Base-by-base conservation (phyloP, 2,329 filamentous ascomycete genomes). In the Microcyclospora pomicola region DNA sequence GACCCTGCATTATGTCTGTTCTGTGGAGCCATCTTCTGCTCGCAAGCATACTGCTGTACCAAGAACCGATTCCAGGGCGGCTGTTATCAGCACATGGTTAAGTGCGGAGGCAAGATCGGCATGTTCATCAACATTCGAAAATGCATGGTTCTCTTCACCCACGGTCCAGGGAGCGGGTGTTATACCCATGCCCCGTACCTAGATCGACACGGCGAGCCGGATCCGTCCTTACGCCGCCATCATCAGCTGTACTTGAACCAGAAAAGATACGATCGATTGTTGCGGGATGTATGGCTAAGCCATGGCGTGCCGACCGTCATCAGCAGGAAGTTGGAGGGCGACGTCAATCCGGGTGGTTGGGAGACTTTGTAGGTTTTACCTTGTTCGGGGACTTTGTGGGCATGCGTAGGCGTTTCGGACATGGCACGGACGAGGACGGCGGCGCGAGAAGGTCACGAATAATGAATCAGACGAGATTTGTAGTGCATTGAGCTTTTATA, bases 341-440 rank as follows among this genome's bases (percentile, higher is more conserved):
- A 98, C 59, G 85, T 95, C 33, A 98, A 98, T 56, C 95, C 85
- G 51, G 91, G 91, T 1, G 91, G 91, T 0, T 98, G 91, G 91
- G 91, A 98, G 65, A 95, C 66, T 27, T 49, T 70, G 46, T 70
- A 54, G 15, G 32, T 19, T 24, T 5, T 24, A 7, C 4, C 19
- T 24, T 24, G 19, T 31, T 15, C 35, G 19, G 7, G 19, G 19
- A 7, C 19, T 5, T 24, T 24, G 19, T 24, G 19, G 19, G 19
- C 19, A 24, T 24, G 19, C 5, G 19, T 7, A 24, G 19, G 5
- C 19, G 19, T 24, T 24, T 24, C 19, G 7, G 4, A 5, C 7
- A 5, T 24, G 19, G 19, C 4, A 24, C 19, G 7, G 19, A 24
- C 19, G 19, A 24, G 19, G 19, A 24, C 7, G 19, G 19, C 19